phyloP scores from a whole-genome alignment of 2,329 filamentous ascomycete genomes.

The Furcasterigmium furcatum region DNA sequence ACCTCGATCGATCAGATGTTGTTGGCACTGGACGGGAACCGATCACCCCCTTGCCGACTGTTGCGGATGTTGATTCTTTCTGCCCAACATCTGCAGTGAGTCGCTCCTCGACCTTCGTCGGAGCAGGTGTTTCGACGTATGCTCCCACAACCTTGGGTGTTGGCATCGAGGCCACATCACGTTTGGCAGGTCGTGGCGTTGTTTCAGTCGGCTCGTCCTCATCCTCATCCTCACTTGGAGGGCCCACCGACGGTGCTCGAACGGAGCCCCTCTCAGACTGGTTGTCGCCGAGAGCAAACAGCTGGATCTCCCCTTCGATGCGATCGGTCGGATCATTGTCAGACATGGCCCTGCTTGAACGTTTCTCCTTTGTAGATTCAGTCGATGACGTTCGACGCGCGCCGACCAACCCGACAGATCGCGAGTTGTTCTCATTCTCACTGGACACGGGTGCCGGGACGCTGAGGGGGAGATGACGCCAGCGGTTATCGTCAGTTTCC shows the following conservation, averaged over 20 bases:
- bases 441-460: too few relatives aligned
- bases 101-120: slow-evolving; percentile 32
- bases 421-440: slow-evolving; percentile 23
- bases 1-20: slow-evolving; percentile 3
- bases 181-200: slow-evolving; percentile 43
- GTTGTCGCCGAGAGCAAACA: slow-evolving; percentile 53
- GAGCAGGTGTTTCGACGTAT: slow-evolving; percentile 54
- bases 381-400: slow-evolving; percentile 38
- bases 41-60: neutral
- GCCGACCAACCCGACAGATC: slow-evolving; percentile 44
- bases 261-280: slow-evolving; percentile 54
- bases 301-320: slow-evolving; percentile 52
- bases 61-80: neutral
- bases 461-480: too few relatives aligned
- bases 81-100: neutral
- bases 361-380: slow-evolving; percentile 46
- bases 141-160: slow-evolving; percentile 54
- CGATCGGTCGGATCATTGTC: slow-evolving; percentile 54
- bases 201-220: slow-evolving; percentile 30
- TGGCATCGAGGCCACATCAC: slow-evolving; percentile 44
- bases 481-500: slow-evolving; percentile 15
- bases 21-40: too few relatives aligned
- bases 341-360: slow-evolving; percentile 36
- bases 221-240: slow-evolving; percentile 26
- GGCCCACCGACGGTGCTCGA: slow-evolving; percentile 44